These are phyloP conservation scores for Beauveria medogensis DNA, from an alignment of 2,329 filamentous ascomycete species.

Conservation along the genomic window DNA sequence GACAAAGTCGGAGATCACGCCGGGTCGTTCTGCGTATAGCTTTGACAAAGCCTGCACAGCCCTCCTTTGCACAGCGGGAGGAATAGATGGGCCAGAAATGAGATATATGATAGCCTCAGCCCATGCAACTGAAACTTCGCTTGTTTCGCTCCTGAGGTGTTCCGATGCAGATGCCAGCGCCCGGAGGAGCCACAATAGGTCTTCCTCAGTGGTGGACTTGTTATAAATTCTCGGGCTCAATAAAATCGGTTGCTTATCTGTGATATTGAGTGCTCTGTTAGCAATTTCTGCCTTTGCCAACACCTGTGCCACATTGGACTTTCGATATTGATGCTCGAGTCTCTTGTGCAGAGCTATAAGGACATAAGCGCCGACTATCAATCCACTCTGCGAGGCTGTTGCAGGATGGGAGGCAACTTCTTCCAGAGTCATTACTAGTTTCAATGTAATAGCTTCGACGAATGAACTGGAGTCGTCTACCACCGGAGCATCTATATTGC, in stretches of 20 bases:
- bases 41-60: constrained; percentile 53
- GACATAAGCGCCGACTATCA: constrained; percentile 73
- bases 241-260: constrained; percentile 82
- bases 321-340: constrained; percentile 46
- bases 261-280: constrained; percentile 57
- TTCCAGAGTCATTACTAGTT: constrained; percentile 61
- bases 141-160: constrained; percentile 41
- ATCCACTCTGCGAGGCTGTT: constrained; percentile 70
- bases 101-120: constrained; percentile 77
- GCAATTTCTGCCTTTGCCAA: constrained; percentile 53
- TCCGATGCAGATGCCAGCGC: constrained; percentile 57
- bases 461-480: constrained; percentile 42
- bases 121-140: constrained; percentile 59
- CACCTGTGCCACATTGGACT: constrained; percentile 34
- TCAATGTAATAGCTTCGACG: constrained; percentile 42
- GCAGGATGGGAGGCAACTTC: constrained; percentile 74
- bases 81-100: constrained; percentile 54
- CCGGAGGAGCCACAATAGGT: constrained; percentile 67
- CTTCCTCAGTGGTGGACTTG: constrained; percentile 66
- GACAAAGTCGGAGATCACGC: constrained; percentile 53
- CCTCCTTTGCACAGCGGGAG: constrained; percentile 55
- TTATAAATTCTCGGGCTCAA: constrained; percentile 78
- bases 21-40: constrained; percentile 55
- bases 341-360: constrained; percentile 56
- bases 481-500: constrained; percentile 36